Conservation (phyloP, 2,329 filamentous ascomycete genomes). For the Pseudogymnoascus sp. region DNA sequence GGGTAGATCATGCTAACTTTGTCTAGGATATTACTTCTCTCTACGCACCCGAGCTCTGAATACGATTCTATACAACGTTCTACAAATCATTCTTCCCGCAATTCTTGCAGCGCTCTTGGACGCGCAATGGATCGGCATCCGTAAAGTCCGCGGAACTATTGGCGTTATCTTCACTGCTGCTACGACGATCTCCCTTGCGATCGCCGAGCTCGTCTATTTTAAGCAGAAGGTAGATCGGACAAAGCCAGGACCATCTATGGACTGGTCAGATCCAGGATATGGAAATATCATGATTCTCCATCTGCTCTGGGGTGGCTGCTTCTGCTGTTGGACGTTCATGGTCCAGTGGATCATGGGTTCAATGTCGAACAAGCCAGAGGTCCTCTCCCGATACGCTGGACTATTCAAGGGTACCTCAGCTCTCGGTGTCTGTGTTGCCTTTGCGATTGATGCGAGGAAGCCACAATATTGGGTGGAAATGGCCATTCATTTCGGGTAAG, state of each 20-base stretch:
- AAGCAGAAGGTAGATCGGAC: conserved; percentile 8
- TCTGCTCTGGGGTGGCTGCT: conserved; percentile 13
- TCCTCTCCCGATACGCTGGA: conserved; percentile 12
- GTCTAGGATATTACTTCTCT: conserved; percentile 14
- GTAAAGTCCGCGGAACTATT: conserved; percentile 9
- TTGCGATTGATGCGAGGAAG: background rate
- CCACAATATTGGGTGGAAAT: conserved; percentile 1
- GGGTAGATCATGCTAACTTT: background rate
- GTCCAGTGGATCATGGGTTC: conserved; percentile 15
- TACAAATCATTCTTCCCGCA: conserved; percentile 14
- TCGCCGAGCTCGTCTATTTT: conserved; percentile 11
- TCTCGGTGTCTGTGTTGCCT: conserved; percentile 5
- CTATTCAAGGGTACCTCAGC: conserved; percentile 14
- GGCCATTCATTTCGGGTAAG: background rate
- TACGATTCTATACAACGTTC: conserved; percentile 13
- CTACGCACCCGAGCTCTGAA: conserved; percentile 16
- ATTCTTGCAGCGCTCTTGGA: conserved; percentile 12
- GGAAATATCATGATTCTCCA: conserved; percentile 14
- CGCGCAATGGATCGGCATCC: conserved; percentile 5
- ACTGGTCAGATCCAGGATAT: conserved; percentile 14
- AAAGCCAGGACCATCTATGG: background rate
- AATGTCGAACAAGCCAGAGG: conserved; percentile 16
- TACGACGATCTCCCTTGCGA: conserved; percentile 10
- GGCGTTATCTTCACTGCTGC: conserved; percentile 10
- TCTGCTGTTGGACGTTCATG: conserved; percentile 13